A percentile compares a stretch with the other conserved stretches of the same genome.
phyloP scores from a whole-genome alignment of 2,329 filamentous ascomycete genomes.

The Ceratocystis eucalypticola region DNA sequence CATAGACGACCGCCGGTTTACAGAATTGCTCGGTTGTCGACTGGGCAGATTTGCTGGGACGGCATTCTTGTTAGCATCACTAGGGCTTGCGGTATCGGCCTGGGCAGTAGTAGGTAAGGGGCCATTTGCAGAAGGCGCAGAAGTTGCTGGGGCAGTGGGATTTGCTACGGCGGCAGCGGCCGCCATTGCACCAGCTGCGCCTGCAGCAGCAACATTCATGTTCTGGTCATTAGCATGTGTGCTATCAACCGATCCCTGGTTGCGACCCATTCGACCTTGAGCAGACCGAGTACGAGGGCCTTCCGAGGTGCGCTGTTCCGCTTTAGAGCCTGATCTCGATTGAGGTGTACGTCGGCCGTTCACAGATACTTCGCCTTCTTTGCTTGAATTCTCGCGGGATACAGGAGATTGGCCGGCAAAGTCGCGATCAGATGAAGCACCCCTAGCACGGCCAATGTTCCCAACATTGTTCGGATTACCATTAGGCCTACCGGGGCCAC shows the following conservation, averaged over 20 bases:
- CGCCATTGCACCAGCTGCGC: constrained; percentile 25
- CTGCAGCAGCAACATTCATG: constrained; percentile 33
- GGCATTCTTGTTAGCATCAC: constrained; percentile 24
- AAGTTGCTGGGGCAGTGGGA: constrained; percentile 5
- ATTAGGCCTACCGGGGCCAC: constrained; percentile 37
- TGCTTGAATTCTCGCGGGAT: not conserved
- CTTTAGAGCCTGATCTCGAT: constrained; percentile 17
- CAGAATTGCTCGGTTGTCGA: constrained; percentile 43
- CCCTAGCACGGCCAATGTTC: constrained; percentile 33
- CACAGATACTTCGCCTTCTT: not conserved
- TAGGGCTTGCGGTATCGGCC: not conserved
- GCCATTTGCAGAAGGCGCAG: constrained; percentile 10
- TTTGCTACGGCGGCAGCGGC: constrained; percentile 12
- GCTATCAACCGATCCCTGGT: constrained; percentile 56
- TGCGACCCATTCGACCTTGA: constrained; percentile 26
- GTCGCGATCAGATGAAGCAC: constrained; percentile 36
- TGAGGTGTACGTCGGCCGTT: constrained; percentile 18
- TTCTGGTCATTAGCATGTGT: constrained; percentile 39
- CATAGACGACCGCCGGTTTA: constrained; percentile 46
- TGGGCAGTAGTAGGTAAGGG: constrained; percentile 9
- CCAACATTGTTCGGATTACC: constrained; percentile 34
- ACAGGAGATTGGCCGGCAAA: constrained; percentile 14
- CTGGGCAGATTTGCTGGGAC: constrained; percentile 46
- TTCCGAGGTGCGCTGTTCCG: constrained; percentile 14
- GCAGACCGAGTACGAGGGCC: constrained; percentile 16